phyloP scores from a whole-genome alignment of 2,329 filamentous ascomycete genomes.

The Cryphonectria radicalis region DNA sequence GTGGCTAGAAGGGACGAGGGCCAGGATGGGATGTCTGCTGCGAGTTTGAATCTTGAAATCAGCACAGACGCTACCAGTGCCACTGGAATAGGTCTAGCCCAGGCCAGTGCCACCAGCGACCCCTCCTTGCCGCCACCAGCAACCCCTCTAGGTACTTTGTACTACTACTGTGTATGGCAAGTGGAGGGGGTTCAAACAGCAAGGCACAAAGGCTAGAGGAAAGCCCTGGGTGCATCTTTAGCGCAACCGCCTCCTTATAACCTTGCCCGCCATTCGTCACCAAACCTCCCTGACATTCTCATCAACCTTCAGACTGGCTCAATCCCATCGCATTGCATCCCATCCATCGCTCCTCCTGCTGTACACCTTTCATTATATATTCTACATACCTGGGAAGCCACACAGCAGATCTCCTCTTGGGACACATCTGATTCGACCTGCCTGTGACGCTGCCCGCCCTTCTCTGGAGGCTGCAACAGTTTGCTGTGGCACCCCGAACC shows the following conservation, averaged over 20 bases:
- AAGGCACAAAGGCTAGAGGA: not conserved
- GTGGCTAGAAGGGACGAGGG: not conserved
- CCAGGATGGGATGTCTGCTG: not conserved
- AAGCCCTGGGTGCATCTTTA: not conserved
- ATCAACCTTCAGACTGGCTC: not conserved
- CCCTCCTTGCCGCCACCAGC: slow-evolving; percentile 40
- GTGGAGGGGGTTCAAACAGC: not conserved
- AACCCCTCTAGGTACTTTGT: not conserved
- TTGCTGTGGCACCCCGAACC: too few species aligned
- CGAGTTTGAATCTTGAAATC: not conserved
- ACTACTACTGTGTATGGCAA: not conserved
- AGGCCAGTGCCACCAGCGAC: slow-evolving; percentile 30
- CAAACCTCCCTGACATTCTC: not conserved
- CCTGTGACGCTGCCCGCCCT: too few species aligned
- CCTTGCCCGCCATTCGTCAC: not conserved
- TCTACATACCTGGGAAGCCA: not conserved
- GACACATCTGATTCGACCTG: not conserved
- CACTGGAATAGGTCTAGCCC: not conserved
- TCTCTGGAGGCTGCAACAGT: not conserved
- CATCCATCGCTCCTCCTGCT: not conserved
- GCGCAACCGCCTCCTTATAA: not conserved
- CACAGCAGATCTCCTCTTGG: not conserved
- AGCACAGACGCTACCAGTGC: not conserved
- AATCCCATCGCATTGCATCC: not conserved
- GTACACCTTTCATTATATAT: not conserved